Conservation (phyloP, 2,329 filamentous ascomycete genomes). For the Alternaria sp. region DNA sequence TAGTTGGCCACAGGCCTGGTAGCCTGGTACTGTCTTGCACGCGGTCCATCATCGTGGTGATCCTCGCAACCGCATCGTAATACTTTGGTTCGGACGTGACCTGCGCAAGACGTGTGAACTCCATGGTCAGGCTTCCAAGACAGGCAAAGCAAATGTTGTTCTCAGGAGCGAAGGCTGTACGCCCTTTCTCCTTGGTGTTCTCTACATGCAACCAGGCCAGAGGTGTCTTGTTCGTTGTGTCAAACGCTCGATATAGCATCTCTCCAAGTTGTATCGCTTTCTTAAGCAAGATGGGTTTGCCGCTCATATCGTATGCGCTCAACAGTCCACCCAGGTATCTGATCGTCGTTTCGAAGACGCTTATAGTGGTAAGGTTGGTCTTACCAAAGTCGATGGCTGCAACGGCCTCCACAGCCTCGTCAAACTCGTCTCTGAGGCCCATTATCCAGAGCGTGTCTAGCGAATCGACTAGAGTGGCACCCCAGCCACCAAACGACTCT, state of each 20-base stretch:
- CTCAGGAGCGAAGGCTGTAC: slow-evolving; percentile 48
- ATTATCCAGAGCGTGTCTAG: slow-evolving; percentile 60
- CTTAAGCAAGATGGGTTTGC: slow-evolving; percentile 46
- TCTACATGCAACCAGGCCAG: slow-evolving; percentile 55
- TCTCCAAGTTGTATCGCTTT: slow-evolving; percentile 52
- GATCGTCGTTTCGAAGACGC: slow-evolving; percentile 63
- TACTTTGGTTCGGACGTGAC: slow-evolving; percentile 49
- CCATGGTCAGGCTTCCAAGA: slow-evolving; percentile 57
- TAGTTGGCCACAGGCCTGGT: slow-evolving; percentile 52
- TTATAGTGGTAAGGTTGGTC: slow-evolving; percentile 53
- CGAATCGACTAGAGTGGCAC: slow-evolving; percentile 57
- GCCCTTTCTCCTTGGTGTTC: slow-evolving; percentile 39
- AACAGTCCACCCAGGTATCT: slow-evolving; percentile 52
- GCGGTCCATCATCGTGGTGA: slow-evolving; percentile 45
- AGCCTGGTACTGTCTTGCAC: slow-evolving; percentile 45
- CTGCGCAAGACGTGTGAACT: slow-evolving; percentile 52
- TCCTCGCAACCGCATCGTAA: slow-evolving; percentile 49
- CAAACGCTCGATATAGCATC: slow-evolving; percentile 59
- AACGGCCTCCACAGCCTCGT: slow-evolving; percentile 57
- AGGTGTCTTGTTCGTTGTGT: slow-evolving; percentile 57
- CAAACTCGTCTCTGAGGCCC: slow-evolving; percentile 58
- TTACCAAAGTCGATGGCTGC: slow-evolving; percentile 57
- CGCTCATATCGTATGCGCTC: slow-evolving; percentile 51
- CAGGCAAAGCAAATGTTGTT: slow-evolving; percentile 56
- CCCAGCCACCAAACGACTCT: slow-evolving; percentile 60